Conservation (phyloP, 2,329 filamentous ascomycete genomes). For the Aspergillus flavus region DNA sequence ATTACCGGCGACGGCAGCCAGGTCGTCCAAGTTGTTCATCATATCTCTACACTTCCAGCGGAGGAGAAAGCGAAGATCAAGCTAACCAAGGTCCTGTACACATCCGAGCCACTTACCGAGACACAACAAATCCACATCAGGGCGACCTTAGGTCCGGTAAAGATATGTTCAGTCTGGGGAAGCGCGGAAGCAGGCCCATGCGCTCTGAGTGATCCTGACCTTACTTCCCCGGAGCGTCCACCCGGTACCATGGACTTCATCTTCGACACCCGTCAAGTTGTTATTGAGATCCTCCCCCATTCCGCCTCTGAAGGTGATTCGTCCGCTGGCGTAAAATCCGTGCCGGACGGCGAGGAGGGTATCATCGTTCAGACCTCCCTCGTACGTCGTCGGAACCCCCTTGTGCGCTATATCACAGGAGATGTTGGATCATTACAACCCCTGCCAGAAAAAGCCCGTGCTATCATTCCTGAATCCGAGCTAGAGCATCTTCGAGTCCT, state of each 20-base stretch:
- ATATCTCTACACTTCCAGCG: constrained; percentile 36
- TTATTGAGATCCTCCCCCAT: constrained; percentile 42
- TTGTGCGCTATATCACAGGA: constrained; percentile 49
- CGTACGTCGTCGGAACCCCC: constrained; percentile 45
- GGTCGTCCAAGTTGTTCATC: constrained; percentile 39
- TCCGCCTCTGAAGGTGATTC: constrained; percentile 10
- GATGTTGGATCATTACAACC: constrained; percentile 47
- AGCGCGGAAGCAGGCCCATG: constrained; percentile 50
- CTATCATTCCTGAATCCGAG: constrained; percentile 22
- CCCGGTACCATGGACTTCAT: constrained; percentile 38
- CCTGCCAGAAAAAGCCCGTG: constrained; percentile 25
- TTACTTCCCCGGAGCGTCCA: constrained; percentile 24
- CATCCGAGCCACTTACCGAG: constrained; percentile 44
- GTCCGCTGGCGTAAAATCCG: background rate
- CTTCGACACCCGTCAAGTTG: constrained; percentile 40
- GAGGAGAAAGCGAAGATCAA: constrained; percentile 25
- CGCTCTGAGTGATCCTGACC: constrained; percentile 34
- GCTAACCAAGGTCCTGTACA: constrained; percentile 49
- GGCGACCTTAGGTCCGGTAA: constrained; percentile 33
- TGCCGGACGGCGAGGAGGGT: constrained; percentile 40
- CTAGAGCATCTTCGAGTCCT: constrained; percentile 36
- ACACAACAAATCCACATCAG: constrained; percentile 38
- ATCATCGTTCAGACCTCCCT: constrained; percentile 48
- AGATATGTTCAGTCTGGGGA: constrained; percentile 45
- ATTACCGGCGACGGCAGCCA: constrained; percentile 45